Base-by-base conservation (phyloP, 2,329 filamentous ascomycete species). In the Alternaria longipes region DNA sequence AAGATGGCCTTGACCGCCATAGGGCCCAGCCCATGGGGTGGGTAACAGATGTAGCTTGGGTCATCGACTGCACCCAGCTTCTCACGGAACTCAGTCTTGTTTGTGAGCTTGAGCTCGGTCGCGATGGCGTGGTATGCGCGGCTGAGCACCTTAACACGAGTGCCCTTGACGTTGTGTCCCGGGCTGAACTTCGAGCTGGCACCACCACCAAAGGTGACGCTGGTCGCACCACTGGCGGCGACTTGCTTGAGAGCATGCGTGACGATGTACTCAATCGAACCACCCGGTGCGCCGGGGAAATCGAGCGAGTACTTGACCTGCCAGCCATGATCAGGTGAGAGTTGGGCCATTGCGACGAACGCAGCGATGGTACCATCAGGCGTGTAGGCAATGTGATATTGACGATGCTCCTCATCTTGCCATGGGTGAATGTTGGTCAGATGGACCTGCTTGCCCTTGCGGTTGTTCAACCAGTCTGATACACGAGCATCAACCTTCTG, bases 281-380 rank as follows among this genome's bases (percentile, higher is more conserved):
- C 94, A 45, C 88, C 92, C n/a, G 94, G 91, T 1, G 93, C 87
- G 26, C 87, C 88, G 0, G 93, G 94, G 84, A 97, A 97, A 79
- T 97, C 93, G 56, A 97, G 88, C n/a, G 91, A 91, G 84, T 95
- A 97, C 83, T 97, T 97, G 76, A 97, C 90, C 82, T 97, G 94
- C 88, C 93, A 96, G 56, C 94, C 94, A 76, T 96, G 88, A 36
- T 87, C 84, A 2, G 93, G 92, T 4, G 91, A 87, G 28, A 97
- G 87, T 78, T 93, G 91, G 54, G 91, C 91, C 71, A 97, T 84
- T 8, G 94, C 89, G n/a, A 94, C 90, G 60, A 97, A 86, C 34
- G 91, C 90, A 42, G 85, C 85, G 58, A 97, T 87, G 61, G 85
- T 87, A 64, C 91, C 91, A 16, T 91, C 86, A 72, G 87, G 85